phyloP scores from a whole-genome alignment of 75 land plant species.

The Sequoiadendron giganteum region DNA sequence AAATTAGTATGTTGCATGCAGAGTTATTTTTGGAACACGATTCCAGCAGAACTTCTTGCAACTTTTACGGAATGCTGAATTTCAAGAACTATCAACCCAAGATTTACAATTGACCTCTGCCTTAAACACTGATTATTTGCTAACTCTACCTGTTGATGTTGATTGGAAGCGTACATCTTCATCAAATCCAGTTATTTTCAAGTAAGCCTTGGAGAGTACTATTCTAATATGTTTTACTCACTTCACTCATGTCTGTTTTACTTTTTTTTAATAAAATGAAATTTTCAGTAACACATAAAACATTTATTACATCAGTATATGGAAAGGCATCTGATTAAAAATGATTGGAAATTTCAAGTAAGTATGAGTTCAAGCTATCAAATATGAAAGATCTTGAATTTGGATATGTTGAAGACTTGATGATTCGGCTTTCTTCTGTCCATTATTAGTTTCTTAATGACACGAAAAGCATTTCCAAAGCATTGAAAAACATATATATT shows the following conservation, averaged over 20 bases:
- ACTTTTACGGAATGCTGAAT: conserved; percentile 75
- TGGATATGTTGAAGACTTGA: neutral
- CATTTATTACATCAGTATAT: neutral
- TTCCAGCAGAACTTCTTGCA: conserved; percentile 86
- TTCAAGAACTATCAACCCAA: conserved; percentile 80
- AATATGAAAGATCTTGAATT: neutral
- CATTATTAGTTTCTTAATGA: neutral
- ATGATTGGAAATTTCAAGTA: conserved; percentile 2
- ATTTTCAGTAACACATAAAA: neutral
- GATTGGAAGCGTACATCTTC: conserved; percentile 90
- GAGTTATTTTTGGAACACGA: conserved; percentile 49
- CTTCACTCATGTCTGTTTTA: neutral
- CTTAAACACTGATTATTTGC: conserved; percentile 85
- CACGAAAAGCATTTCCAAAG: neutral
- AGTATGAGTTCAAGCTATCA: conserved; percentile 6
- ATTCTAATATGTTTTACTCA: neutral
- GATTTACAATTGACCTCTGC: conserved; percentile 82
- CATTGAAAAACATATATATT: neutral
- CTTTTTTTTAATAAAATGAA: neutral
- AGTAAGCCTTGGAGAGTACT: conserved; percentile 26
- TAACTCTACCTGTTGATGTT: conserved; percentile 90
- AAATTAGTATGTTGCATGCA: conserved; percentile 18
- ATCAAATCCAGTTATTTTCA: conserved; percentile 84
- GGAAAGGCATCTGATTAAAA: neutral
- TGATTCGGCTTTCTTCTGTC: neutral